Evolutionary conservation across 2,329 filamentous ascomycete genomes (phyloP).

Genomic region (Teratosphaeriaceae sp.): DNA sequence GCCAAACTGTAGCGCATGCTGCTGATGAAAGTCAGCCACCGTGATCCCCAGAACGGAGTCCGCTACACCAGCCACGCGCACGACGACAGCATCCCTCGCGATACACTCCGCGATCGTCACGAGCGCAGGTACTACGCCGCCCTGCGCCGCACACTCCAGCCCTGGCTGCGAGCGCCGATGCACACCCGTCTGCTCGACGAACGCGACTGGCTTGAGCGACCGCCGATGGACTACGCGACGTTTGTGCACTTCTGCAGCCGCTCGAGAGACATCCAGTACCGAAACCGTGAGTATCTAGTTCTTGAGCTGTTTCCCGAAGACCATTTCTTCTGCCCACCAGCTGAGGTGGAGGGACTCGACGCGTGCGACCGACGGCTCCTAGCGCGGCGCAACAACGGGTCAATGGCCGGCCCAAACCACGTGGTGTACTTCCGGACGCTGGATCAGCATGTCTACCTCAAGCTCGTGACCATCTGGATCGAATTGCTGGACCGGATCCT

Average conservation of each 20-base stretch:
- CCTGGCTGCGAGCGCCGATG: background rate
- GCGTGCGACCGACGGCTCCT: background rate
- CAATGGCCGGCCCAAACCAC: no score
- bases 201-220: background rate
- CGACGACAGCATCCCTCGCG: background rate
- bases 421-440: no score
- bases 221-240: background rate
- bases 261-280: background rate
- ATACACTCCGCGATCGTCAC: background rate
- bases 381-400: no score
- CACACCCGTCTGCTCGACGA: background rate
- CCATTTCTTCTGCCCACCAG: background rate
- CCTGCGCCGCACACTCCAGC: background rate
- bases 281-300: background rate
- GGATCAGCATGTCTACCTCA: no score
- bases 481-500: no score
- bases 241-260: background rate
- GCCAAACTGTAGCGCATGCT: background rate
- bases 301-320: constrained; percentile 1
- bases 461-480: no score
- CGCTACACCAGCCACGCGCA: background rate
- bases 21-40: background rate
- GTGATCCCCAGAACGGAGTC: no score
- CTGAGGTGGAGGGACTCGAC: background rate
- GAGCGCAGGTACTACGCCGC: background rate